These are phyloP conservation scores for Termitomyces eurrhizus DNA, from an alignment of 768 basidiomycete species.

Conservation along the genomic window DNA sequence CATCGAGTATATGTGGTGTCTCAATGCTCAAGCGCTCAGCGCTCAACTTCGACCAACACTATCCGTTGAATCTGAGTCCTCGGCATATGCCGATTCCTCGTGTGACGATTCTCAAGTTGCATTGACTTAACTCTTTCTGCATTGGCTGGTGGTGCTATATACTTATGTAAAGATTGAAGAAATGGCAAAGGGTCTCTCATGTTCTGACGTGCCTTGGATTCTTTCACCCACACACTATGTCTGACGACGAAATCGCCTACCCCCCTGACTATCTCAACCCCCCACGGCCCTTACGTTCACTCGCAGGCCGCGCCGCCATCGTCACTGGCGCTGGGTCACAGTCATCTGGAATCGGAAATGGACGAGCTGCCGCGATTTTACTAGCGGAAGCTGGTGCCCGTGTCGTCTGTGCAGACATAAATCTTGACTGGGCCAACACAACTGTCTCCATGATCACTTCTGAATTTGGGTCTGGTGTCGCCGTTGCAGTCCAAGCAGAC, in stretches of 20 bases:
- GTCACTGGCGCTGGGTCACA: constrained; percentile 40
- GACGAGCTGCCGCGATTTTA: constrained; percentile 37
- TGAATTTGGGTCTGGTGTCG: constrained; percentile 31
- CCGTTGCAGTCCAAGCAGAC: constrained; percentile 31
- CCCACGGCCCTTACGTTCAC: constrained; percentile 30
- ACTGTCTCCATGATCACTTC: constrained; percentile 36
- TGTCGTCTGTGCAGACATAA: constrained; percentile 34
- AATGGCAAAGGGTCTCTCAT: not conserved
- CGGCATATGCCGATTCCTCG: not conserved
- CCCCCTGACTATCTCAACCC: constrained; percentile 22
- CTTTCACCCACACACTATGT: constrained; percentile 3
- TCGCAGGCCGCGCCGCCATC: constrained; percentile 33
- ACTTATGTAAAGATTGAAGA: not conserved
- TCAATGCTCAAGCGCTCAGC: not conserved
- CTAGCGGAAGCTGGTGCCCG: constrained; percentile 37
- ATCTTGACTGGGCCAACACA: constrained; percentile 30
- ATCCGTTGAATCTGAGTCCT: too few relatives aligned
- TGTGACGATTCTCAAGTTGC: not conserved
- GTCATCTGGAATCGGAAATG: constrained; percentile 37
- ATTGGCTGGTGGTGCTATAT: not conserved
- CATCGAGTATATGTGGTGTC: not conserved
- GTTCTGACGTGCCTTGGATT: not conserved
- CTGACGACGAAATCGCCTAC: constrained; percentile 1
- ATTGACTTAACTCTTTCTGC: not conserved
- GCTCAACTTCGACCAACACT: too few relatives aligned